Percentiles rank a stretch among this genome's conserved stretches.
Conservation (phyloP, 345 rosid genomes). For the Euclidium syriacum region DNA sequence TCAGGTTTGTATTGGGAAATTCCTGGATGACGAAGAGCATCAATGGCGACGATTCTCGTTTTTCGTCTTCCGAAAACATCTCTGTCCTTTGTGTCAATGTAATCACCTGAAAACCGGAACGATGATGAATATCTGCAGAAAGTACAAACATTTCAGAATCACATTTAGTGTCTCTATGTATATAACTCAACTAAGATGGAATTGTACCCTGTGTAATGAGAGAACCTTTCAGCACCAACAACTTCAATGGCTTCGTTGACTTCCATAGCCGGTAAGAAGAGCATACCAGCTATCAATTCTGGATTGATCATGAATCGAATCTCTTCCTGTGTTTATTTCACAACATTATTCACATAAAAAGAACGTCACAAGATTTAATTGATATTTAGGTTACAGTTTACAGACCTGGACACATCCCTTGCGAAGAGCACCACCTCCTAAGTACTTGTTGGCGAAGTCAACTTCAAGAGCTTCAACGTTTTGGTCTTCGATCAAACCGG, state of each 20-base stretch:
- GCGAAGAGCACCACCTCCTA: constrained; percentile 79
- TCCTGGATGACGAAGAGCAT: constrained; percentile 65
- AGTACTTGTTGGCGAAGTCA: constrained; percentile 80
- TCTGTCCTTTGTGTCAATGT: constrained; percentile 45
- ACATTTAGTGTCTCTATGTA: not conserved
- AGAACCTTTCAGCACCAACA: constrained; percentile 82
- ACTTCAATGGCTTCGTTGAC: constrained; percentile 76
- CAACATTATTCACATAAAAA: not conserved
- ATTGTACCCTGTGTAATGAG: constrained; percentile 59
- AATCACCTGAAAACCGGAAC: constrained; percentile 68
- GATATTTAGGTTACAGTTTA: not conserved
- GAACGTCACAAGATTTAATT: not conserved
- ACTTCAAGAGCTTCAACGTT: constrained; percentile 53
- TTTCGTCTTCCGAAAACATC: constrained; percentile 59
- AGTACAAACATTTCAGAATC: not conserved
- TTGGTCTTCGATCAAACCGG: constrained; percentile 74
- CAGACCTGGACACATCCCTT: constrained; percentile 82
- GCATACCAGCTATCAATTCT: constrained; percentile 77
- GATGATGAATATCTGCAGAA: constrained; percentile 76
- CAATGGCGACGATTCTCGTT: constrained; percentile 65
- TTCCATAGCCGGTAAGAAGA: constrained; percentile 81
- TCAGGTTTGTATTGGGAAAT: constrained; percentile 45
- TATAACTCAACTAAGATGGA: not conserved
- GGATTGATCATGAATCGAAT: constrained; percentile 87
- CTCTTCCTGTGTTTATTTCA: constrained; percentile 56